Evolutionary conservation across 1,284 basidiomycete genomes (phyloP).

Genomic region (Chondrostereum purpureum): DNA sequence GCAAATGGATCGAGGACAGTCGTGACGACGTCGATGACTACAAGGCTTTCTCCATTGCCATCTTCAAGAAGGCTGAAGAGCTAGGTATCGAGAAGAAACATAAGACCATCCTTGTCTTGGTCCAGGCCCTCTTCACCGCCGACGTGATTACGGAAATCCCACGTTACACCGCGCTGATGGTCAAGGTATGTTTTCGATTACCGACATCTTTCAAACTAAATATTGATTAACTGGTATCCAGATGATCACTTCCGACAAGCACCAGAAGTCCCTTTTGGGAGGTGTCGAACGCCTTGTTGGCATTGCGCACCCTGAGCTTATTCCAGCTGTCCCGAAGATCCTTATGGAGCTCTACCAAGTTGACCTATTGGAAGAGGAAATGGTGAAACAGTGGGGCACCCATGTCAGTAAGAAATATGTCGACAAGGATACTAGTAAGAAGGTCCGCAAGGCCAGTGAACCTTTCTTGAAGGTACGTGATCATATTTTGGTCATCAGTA

Average conservation of each 20-base stretch:
- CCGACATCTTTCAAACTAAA: neutral
- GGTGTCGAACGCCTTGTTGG: slow-evolving; percentile 85
- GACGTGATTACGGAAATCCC: slow-evolving; percentile 71
- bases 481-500: slow-evolving; percentile 10
- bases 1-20: slow-evolving; percentile 84
- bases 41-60: slow-evolving; percentile 49
- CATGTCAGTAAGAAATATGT: slow-evolving; percentile 98
- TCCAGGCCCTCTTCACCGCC: slow-evolving; percentile 82
- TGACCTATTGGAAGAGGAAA: slow-evolving; percentile 90
- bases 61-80: slow-evolving; percentile 90
- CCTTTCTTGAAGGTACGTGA: slow-evolving; percentile 86
- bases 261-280: slow-evolving; percentile 91
- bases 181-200: slow-evolving; percentile 56
- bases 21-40: slow-evolving; percentile 43
- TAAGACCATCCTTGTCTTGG: slow-evolving; percentile 82
- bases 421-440: slow-evolving; percentile 93
- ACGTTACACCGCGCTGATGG: slow-evolving; percentile 70
- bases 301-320: slow-evolving; percentile 58
- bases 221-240: slow-evolving; percentile 20
- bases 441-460: slow-evolving; percentile 90
- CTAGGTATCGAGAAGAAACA: slow-evolving; percentile 95
- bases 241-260: slow-evolving; percentile 84
- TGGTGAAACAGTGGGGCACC: slow-evolving; percentile 90
- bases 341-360: slow-evolving; percentile 94
- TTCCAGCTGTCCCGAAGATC: slow-evolving; percentile 77